phyloP scores from a whole-genome alignment of 257 asterid species.

The Solanum chilense region DNA sequence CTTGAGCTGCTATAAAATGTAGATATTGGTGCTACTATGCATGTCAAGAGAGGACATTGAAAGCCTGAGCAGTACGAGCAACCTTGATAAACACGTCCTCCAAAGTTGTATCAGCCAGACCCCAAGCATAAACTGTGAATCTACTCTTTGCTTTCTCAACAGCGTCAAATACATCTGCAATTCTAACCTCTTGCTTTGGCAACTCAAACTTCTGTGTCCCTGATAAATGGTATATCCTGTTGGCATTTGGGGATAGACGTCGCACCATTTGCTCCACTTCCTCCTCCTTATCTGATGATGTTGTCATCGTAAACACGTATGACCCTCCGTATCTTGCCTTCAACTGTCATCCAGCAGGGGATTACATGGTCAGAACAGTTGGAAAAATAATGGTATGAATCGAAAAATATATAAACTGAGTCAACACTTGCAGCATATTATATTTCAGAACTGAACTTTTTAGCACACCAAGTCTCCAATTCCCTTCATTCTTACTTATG shows the following conservation, averaged over 20 bases:
- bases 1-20: background rate
- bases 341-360: constrained; percentile 34
- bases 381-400: background rate
- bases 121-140: constrained; percentile 93
- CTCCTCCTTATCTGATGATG: constrained; percentile 54
- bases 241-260: constrained; percentile 54
- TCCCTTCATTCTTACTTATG: background rate
- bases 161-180: constrained; percentile 78
- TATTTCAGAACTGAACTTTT: background rate
- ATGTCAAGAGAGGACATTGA: constrained; percentile 39
- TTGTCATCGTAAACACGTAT: constrained; percentile 85
- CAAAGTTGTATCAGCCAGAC: constrained; percentile 81
- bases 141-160: constrained; percentile 76
- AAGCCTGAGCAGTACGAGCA: constrained; percentile 69
- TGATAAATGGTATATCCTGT: constrained; percentile 70
- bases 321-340: constrained; percentile 95
- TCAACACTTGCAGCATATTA: background rate
- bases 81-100: constrained; percentile 96
- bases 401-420: background rate
- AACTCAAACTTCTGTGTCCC: constrained; percentile 94
- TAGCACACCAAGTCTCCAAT: background rate
- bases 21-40: background rate
- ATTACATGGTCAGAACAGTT: background rate
- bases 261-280: constrained; percentile 61
- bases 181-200: constrained; percentile 70